Evolutionary conservation across 352 stramenopile genomes (phyloP), one percentile per base, ranked within the genome.

Genomic region (Pythium pyrilobum): DNA sequence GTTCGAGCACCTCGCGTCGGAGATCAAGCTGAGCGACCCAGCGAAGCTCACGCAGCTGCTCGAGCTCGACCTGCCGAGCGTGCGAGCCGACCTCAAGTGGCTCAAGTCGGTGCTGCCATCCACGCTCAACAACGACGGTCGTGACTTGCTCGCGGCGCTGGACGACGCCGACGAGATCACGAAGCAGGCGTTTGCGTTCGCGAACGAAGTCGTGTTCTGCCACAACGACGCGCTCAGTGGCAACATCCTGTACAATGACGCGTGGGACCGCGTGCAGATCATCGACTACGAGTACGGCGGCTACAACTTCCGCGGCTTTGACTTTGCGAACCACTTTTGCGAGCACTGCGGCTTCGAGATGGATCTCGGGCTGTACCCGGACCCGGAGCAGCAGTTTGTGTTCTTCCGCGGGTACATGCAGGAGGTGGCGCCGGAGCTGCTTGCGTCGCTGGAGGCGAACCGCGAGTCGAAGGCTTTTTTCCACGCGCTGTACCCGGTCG

Each of bases 221-320:
- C 92, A 98, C 78, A 97, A 98, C 64, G 92, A 98, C 62, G 64
- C 95, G 37, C 77, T 98, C 36, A 95, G 82, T 46, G 81, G 84
- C 60, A 93, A 92, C 67, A 89, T 92, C 43, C 54, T 95, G 41
- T 72, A 89, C 66, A 87, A 81, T 59, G 71, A 82, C 28, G 56
- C 62, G 33, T 91, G 84, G 75, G 68, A 84, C 56, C 83, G 84
- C 32, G 83, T 97, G 41, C 87, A 93, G 70, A 89, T 98, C 62
- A 97, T 98, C 59, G 92, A 98, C 73, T 98, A 96, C 69, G 92
- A 98, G 72, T 98, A 98, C 64, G 89, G 85, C 39, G 87, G 81
- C 37, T 97, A 91, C 75, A 98, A 97, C 71, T 96, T 83, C 59
- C 88, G 89, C 12, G 92, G 67, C 16, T 98, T 97, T 58, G 92